Percentiles rank a stretch among this genome's conserved stretches.
Evolutionary conservation across 441 rosid genomes (phyloP).

Genomic region (Brassica balearica): DNA sequence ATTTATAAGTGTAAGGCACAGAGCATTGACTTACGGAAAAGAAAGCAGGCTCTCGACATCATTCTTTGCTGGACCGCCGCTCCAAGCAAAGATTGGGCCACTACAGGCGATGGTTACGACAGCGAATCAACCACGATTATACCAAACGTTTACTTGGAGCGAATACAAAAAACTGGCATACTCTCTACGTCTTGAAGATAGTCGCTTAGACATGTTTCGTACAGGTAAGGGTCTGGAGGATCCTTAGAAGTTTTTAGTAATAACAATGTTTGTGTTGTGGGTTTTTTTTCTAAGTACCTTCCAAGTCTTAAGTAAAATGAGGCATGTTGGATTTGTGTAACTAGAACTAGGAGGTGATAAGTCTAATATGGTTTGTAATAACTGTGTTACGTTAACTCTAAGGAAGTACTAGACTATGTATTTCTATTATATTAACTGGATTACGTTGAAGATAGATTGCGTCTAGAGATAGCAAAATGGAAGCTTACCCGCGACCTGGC

Average conservation of each 20-base stretch:
- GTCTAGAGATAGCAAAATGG: too few species aligned
- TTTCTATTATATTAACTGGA: too few species aligned
- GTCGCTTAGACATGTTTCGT: conserved; percentile 66
- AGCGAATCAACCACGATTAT: conserved; percentile 40
- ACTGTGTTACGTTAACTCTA: neutral
- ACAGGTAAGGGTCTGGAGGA: conserved; percentile 31
- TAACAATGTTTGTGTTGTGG: neutral
- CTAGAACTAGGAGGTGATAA: conserved; percentile 21
- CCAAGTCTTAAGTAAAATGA: neutral
- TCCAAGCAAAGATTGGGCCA: conserved; percentile 48
- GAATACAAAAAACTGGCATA: conserved; percentile 73
- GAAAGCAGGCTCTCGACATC: conserved; percentile 76
- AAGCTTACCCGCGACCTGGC: too few species aligned
- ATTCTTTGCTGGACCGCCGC: conserved; percentile 81
- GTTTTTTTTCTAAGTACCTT: neutral
- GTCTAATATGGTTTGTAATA: conserved; percentile 6
- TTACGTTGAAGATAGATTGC: too few species aligned
- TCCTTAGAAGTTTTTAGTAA: conserved; percentile 4
- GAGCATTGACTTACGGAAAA: conserved; percentile 58
- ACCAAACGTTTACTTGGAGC: conserved; percentile 82
- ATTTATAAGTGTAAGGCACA: conserved; percentile 83
- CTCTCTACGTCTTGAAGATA: conserved; percentile 74
- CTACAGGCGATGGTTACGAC: conserved; percentile 49
- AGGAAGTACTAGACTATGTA: too few species aligned
- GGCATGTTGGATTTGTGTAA: conserved; percentile 2